Percentiles rank a stretch among this genome's conserved stretches.
Conservation (phyloP, 2,329 filamentous ascomycete species). For the Davidsoniella eucalypti region DNA sequence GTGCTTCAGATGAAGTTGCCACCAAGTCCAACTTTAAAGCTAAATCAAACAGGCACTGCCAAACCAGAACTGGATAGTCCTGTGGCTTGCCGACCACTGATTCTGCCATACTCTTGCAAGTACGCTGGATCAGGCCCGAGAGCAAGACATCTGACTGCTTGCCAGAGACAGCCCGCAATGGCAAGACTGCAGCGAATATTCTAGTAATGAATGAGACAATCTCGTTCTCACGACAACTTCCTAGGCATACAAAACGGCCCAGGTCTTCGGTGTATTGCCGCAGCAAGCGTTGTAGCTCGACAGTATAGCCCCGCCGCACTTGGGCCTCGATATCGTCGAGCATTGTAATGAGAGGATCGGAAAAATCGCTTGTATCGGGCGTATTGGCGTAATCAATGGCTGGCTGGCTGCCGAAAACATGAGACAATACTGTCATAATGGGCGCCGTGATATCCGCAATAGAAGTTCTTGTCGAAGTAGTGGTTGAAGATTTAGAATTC, state of each 20-base stretch:
- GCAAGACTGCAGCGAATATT: constrained; percentile 2
- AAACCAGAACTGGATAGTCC: constrained; percentile 10
- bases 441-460: too few species aligned
- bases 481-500: too few species aligned
- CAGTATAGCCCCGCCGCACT: not conserved
- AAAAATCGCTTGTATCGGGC: not conserved
- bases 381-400: constrained; percentile 5
- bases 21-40: constrained; percentile 7
- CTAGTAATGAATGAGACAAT: constrained; percentile 6
- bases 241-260: constrained; percentile 5
- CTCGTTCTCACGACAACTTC: constrained; percentile 9
- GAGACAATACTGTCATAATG: too few species aligned
- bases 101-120: constrained; percentile 4
- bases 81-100: constrained; percentile 3
- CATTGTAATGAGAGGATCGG: constrained; percentile 5
- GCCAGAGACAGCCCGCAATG: not conserved
- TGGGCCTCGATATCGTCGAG: constrained; percentile 1
- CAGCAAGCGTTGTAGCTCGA: constrained; percentile 1
- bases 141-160: constrained; percentile 5
- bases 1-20: constrained; percentile 1
- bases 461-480: too few species aligned
- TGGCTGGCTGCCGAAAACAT: too few species aligned
- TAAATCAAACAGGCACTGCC: constrained; percentile 6
- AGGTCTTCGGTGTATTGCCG: constrained; percentile 7
- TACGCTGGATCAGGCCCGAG: constrained; percentile 1